Percentiles rank a stretch among this genome's conserved stretches.
Conservation (phyloP, 306 rosid genomes). For the peach (Prunus persica) region DNA sequence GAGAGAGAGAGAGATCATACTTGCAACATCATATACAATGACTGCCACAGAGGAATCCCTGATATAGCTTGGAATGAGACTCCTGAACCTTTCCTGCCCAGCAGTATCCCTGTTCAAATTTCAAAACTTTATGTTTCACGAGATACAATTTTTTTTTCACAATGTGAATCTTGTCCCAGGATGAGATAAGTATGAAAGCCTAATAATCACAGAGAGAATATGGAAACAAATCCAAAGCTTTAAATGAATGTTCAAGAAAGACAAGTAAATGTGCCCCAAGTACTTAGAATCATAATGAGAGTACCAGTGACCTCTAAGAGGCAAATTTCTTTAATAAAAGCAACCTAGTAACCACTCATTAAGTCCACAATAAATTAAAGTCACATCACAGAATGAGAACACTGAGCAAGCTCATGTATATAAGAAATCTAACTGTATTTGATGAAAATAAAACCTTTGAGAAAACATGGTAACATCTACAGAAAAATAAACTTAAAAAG, state of each 20-base stretch:
- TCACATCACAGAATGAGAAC: background rate
- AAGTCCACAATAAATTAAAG: background rate
- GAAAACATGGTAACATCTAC: background rate
- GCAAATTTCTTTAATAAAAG: background rate
- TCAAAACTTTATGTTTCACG: background rate
- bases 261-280: background rate
- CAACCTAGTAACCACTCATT: background rate
- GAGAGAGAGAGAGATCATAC: conserved; percentile 26
- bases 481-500: background rate
- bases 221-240: background rate
- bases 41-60: conserved; percentile 63
- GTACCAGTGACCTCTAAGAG: background rate
- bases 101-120: conserved; percentile 49
- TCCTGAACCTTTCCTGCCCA: conserved; percentile 66
- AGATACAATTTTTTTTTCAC: background rate
- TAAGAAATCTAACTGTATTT: background rate
- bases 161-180: background rate
- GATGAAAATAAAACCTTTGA: background rate
- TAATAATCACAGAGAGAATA: background rate
- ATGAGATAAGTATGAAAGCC: background rate
- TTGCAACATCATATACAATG: conserved; percentile 54
- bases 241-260: background rate
- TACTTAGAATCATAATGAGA: background rate
- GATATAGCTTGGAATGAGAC: conserved; percentile 60
- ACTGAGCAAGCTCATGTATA: background rate